Evolutionary conservation across 345 rosid species (phyloP).

Genomic region (Pugionium cornutum): DNA sequence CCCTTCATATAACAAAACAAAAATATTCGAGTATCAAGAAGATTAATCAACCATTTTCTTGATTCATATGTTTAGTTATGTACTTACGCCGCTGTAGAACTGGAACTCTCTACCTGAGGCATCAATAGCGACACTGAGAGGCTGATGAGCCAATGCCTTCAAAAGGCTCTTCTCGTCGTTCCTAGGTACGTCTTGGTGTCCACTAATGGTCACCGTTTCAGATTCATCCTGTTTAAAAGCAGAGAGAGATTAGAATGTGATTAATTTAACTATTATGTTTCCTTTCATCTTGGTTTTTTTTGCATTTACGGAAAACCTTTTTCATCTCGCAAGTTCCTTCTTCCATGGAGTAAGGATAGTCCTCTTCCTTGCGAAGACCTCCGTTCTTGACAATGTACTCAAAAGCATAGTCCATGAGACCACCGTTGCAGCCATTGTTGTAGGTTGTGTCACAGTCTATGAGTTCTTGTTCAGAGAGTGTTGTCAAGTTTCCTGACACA

Average conservation of each 20-base stretch:
- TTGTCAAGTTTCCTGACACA: constrained; percentile 63
- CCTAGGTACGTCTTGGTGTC: constrained; percentile 58
- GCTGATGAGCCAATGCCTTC: constrained; percentile 68
- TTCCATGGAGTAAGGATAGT: constrained; percentile 70
- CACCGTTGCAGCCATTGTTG: constrained; percentile 89
- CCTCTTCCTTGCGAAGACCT: constrained; percentile 74
- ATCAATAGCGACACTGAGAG: constrained; percentile 65
- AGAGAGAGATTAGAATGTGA: neutral
- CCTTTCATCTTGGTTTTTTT: neutral
- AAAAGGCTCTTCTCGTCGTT: constrained; percentile 58
- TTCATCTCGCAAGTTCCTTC: constrained; percentile 58
- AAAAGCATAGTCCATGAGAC: constrained; percentile 88
- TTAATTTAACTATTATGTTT: neutral
- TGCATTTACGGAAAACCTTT: constrained; percentile 42
- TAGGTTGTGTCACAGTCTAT: constrained; percentile 69
- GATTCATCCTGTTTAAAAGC: constrained; percentile 47
- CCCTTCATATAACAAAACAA: constrained; percentile 46
- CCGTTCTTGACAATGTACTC: constrained; percentile 66
- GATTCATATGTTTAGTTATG: neutral
- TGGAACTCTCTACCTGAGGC: constrained; percentile 61
- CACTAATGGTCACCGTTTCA: constrained; percentile 51
- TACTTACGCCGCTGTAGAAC: constrained; percentile 58
- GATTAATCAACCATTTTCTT: no score
- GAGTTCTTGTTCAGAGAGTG: constrained; percentile 87
- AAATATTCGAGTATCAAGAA: neutral